Base-by-base conservation (phyloP, 495 filamentous ascomycete species). In the Pseudomonodictys pantanalensis region DNA sequence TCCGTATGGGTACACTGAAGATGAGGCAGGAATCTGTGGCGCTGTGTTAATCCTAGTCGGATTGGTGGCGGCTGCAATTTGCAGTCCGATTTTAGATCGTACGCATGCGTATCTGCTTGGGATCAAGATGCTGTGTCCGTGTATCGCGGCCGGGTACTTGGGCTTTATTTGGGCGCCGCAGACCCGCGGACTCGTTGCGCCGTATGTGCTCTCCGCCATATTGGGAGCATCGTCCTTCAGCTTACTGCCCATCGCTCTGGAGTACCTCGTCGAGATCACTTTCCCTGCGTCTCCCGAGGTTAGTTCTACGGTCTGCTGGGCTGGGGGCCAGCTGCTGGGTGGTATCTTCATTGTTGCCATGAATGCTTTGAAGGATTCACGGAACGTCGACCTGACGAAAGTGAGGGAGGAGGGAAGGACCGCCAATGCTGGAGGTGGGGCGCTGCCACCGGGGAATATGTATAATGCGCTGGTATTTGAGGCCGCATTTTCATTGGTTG, bases 41-140 rank as follows among this genome's bases (percentile, higher is more conserved):
- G 93, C 88, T 0, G 70, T 95, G 24, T 80, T 97, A n/a, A 97
- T 98, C 68, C 76, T 96, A 46, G 85, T 92, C 54, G 93, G 93
- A 20, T 83, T 98, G 8, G 76, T 96, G 32, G 61, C 79, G 25
- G 77, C 91, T 1, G 93, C 91, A 11, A 75, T 96, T 56, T 75
- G 83, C 2, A 86, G 83, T 1, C 93, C 93, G 7, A 78, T 97
- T 57, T 81, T 92, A 58, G 93, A 97, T 75, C 81, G 84, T 51
- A 92, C 83, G 49, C 92, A 96, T 68, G 78, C 83, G 17, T 95
- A 87, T 70, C 77, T 96, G 2, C 73, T 81, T 25, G 79, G 85
- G 33, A 90, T 97, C 68, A 88, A 87, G 53, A 58, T 88, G 42
- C 78, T 86, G 35, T 83, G 92, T 9, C 92, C 92, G 33, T 67